Base-by-base conservation (phyloP, 176 grass and related monocot species). In the Aegilops bicornis region DNA sequence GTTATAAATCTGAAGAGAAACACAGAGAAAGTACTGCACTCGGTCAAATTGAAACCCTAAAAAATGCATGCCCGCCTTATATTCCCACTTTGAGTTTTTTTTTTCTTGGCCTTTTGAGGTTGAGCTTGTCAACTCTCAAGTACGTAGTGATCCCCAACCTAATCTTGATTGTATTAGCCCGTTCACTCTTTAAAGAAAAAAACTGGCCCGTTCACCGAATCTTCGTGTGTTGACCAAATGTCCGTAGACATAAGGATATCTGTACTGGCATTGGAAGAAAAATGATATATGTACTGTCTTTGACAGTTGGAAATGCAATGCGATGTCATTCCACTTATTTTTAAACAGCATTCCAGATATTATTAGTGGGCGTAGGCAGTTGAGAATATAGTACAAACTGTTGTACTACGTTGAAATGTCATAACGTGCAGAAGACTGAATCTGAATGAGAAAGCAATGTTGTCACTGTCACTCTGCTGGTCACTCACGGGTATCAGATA, bases 401-500 rank as follows among this genome's bases (percentile, higher is more conserved):
- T 1, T n/a, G 16, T 2, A 62, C n/a, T 27, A 86, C 3, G 48
- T 70, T 76, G 8, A 84, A 72, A 31, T 25, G 32, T 1, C 60
- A 42, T 87, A 29, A 65, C 60, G 24, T 61, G 24, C 25, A n/a
- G 70, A 48, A 14, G 70, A 84, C 68, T 61, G 58, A 75, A 84
- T 40, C 33, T 14, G 58, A 84, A 84, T 40, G n/a, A 27, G 3
- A 27, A 60, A 84, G 27, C 68, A 43, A 24, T 24, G n/a, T 0
- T 30, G 32, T 22, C 19, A n/a, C 25, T 37, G 69, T 83, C 6
- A 13, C 40, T 6, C 3, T 10, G 73, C 50, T 22, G 25, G 14
- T 66, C 85, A 50, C 69, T 87, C 85, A 74, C 67, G 58, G 69
- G 78, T 30, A 54, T 42, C 6, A 17, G 47, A 87, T 72, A 67